Evolutionary conservation across 2,329 filamentous ascomycete genomes (phyloP).

Genomic region (Sclerotinia minor): DNA sequence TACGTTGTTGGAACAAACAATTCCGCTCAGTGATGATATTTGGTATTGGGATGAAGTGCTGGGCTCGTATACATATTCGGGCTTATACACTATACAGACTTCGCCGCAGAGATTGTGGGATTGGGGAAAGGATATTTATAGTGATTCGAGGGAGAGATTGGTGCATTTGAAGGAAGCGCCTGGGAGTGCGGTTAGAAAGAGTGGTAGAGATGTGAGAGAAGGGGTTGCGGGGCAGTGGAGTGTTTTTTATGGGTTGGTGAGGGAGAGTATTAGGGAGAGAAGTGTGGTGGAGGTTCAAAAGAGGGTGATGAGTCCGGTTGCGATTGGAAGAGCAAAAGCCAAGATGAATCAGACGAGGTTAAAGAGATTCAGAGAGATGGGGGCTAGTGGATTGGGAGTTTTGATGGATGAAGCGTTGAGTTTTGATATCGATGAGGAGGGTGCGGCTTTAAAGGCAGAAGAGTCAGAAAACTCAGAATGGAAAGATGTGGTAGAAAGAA

Average conservation of each 20-base stretch:
- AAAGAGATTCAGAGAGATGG: constrained; percentile 72
- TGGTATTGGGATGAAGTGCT: constrained; percentile 96
- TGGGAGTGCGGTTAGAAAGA: constrained; percentile 33
- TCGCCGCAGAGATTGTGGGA: constrained; percentile 74
- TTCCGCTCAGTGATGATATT: constrained; percentile 80
- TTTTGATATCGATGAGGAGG: constrained; percentile 61
- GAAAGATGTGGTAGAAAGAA: constrained; percentile 77
- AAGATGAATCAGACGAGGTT: constrained; percentile 71
- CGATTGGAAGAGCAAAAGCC: constrained; percentile 72
- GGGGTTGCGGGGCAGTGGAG: constrained; percentile 57
- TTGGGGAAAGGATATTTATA: constrained; percentile 70
- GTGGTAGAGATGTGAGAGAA: constrained; percentile 32
- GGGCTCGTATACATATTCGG: constrained; percentile 73
- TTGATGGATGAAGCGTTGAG: constrained; percentile 83
- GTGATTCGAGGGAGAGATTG: constrained; percentile 47
- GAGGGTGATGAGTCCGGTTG: constrained; percentile 75
- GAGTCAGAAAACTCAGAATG: constrained; percentile 51
- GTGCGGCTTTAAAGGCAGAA: constrained; percentile 49
- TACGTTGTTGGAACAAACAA: constrained; percentile 77
- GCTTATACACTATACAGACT: constrained; percentile 82
- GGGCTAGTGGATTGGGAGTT: constrained; percentile 82
- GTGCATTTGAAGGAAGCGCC: constrained; percentile 38
- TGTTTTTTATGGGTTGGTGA: constrained; percentile 79
- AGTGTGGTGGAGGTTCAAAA: constrained; percentile 70
- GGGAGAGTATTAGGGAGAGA: constrained; percentile 70